These are phyloP conservation scores for Kandelia obovata DNA, from an alignment of 345 rosid species.

Conservation along the genomic window DNA sequence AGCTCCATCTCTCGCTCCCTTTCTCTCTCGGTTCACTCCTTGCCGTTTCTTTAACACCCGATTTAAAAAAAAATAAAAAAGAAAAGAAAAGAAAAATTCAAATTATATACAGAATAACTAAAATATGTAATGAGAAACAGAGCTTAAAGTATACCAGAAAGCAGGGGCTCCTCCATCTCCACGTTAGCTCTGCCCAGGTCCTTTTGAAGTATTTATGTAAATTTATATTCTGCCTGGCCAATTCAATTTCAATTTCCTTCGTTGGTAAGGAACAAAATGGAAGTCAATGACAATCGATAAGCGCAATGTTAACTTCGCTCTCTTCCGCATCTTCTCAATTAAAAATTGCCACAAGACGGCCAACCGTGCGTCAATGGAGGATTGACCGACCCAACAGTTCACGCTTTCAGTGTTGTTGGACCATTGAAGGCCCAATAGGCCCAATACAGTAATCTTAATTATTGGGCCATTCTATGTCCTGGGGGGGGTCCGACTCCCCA, in stretches of 20 bases:
- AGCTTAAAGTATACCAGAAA: conserved; percentile 40
- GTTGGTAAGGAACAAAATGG: conserved; percentile 20
- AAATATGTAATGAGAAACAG: not conserved
- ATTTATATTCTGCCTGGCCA: no score
- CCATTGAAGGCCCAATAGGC: no score
- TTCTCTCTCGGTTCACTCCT: conserved; percentile 36
- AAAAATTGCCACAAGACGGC: no score
- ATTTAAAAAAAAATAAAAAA: not conserved
- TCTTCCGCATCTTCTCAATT: no score
- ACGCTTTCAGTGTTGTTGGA: no score
- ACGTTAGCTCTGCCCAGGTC: not conserved
- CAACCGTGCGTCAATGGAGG: no score
- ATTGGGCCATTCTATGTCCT: no score
- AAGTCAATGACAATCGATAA: not conserved
- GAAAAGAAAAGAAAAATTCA: not conserved
- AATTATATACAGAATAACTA: not conserved
- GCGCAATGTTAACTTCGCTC: no score
- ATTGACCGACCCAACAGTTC: no score
- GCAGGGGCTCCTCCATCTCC: conserved; percentile 66
- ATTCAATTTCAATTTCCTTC: conserved; percentile 15
- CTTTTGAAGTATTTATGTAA: no score
- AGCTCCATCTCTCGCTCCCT: conserved; percentile 56
- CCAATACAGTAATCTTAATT: no score
- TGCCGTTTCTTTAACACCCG: conserved; percentile 29
- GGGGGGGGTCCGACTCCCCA: no score